Evolutionary conservation across 2,329 filamentous ascomycete genomes (phyloP).

Genomic region (Fusarium robinianum): DNA sequence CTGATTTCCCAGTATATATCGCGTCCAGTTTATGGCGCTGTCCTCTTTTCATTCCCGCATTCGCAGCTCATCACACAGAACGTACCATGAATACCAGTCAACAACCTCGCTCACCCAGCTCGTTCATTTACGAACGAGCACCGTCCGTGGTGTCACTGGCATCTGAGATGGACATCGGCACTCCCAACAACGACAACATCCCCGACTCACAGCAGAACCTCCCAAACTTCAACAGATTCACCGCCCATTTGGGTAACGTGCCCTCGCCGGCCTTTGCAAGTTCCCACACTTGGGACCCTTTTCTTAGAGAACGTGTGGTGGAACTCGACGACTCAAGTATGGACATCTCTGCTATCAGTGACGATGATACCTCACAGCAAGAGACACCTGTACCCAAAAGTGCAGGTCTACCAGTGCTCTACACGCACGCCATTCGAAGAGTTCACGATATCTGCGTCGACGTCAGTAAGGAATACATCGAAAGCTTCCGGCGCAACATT

Average conservation of each 20-base stretch:
- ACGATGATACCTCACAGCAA: no score
- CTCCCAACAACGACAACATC: neutral
- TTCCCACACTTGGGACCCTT: no score
- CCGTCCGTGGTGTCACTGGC: neutral
- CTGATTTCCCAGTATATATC: no score
- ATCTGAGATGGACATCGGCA: neutral
- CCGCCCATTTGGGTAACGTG: neutral
- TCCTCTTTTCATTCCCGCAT: neutral
- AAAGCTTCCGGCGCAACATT: conserved; percentile 2
- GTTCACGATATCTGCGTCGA: conserved; percentile 9
- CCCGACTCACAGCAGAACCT: neutral
- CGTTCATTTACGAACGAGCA: conserved; percentile 7
- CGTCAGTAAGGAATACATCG: conserved; percentile 7
- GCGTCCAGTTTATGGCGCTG: neutral
- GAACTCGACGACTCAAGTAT: neutral
- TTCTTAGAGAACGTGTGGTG: neutral
- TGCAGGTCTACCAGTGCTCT: neutral
- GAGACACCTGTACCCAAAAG: neutral
- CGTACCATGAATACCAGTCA: neutral
- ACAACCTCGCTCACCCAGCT: neutral
- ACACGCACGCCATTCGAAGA: neutral
- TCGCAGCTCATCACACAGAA: neutral
- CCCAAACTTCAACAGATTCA: neutral
- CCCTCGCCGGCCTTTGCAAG: no score
- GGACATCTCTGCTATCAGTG: no score